Conservation (phyloP, 2,329 filamentous ascomycete genomes). For the Fusarium redolens region DNA sequence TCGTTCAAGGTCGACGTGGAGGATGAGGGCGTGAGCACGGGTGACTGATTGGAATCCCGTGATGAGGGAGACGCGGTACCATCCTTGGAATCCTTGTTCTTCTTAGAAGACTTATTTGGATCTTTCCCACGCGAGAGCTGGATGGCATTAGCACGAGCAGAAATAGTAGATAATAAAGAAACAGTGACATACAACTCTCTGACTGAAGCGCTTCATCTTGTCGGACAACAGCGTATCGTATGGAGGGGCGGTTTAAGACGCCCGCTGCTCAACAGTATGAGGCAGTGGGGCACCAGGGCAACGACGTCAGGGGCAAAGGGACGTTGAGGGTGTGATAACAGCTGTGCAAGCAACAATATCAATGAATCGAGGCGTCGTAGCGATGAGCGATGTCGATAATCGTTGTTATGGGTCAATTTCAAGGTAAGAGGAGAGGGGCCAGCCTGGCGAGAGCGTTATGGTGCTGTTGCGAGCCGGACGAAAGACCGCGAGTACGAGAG, state of each 20-base stretch:
- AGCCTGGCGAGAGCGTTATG: slow-evolving; percentile 34
- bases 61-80: slow-evolving; percentile 83
- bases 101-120: slow-evolving; percentile 83
- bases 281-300: slow-evolving; percentile 47
- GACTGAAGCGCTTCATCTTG: slow-evolving; percentile 97
- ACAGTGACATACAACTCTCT: slow-evolving; percentile 86
- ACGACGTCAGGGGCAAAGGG: slow-evolving; percentile 48
- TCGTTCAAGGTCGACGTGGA: slow-evolving; percentile 90
- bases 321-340: slow-evolving; percentile 33
- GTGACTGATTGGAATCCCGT: slow-evolving; percentile 69
- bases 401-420: slow-evolving; percentile 29
- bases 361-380: slow-evolving; percentile 24
- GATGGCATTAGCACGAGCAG: slow-evolving; percentile 24
- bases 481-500: slow-evolving; percentile 31
- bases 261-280: slow-evolving; percentile 43
- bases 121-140: slow-evolving; percentile 94
- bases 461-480: slow-evolving; percentile 35
- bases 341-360: slow-evolving; percentile 34
- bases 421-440: slow-evolving; percentile 35
- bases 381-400: slow-evolving; percentile 29
- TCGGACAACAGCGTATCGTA: slow-evolving; percentile 47
- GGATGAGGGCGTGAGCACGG: slow-evolving; percentile 82
- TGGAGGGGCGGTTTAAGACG: slow-evolving; percentile 45
- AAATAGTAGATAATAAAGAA: neutral
- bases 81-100: slow-evolving; percentile 77